Base-by-base conservation (phyloP, 1,139 yeast species). In the Yamadazyma triangularis region DNA sequence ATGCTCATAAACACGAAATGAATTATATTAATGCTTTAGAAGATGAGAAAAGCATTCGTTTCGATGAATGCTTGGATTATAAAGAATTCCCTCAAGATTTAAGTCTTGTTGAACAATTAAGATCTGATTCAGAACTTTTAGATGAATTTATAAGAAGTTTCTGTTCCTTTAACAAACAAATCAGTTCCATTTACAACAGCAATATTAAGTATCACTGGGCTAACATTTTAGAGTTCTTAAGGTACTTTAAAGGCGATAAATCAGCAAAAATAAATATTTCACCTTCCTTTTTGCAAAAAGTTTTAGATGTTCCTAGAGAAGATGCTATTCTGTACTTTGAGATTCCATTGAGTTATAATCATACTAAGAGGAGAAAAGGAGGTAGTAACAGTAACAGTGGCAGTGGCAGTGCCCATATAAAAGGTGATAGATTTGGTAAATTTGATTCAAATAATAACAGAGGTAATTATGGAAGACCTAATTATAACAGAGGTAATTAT, bases 41-140 rank as follows among this genome's bases (percentile, higher is more conserved):
- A 29, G 47, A 50, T 18, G 58, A 68, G 29, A 70, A 72, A 45
- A 77, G 75, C 24, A 70, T 80, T 42, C 55, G 50, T 12, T 77
- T 82, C 40, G 48, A 62, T 14, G 66, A 71, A 30, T 62, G 34
- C 13, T 23, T 28, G 4, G 28, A 33, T 0, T 47, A 47, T 24
- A 39, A 37, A 2, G 33, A 30, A 11, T 29, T 35, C 22, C 46
- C 42, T 19, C 28, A 34, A 8, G 46, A 42, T 22, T 21, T 11
- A 15, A 24, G 26, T 15, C 12, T 24, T 2, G 29, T 49, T 18
- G 44, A 38, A 13, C 33, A 39, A 7, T 18, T 18, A 18, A 18
- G 20, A 18, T 18, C 8, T 19, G 36, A 38, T 20, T 33, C 26
- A 4, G 39, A 30, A 10, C 9, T 21, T 13, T 30, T 29, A 20